Percentiles rank a stretch among this genome's conserved stretches.
These are phyloP conservation scores for Arabis hirsuta DNA, from an alignment of 345 rosid species.

Conservation along the genomic window DNA sequence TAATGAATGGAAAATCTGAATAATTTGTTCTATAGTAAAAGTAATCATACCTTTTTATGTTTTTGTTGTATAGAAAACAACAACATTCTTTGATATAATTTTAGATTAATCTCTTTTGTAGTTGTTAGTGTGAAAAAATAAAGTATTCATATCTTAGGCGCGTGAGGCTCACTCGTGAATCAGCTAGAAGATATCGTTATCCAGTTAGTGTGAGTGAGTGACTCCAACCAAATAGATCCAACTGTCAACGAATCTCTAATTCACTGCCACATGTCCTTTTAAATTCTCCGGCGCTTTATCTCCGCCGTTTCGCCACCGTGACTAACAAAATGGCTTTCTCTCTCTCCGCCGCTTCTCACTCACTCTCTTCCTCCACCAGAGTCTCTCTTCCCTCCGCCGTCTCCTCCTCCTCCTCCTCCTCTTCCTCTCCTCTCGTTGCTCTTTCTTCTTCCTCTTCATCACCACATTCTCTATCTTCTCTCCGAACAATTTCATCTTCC, in stretches of 20 bases:
- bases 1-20: too few species aligned
- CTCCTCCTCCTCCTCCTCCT: constrained; percentile 29
- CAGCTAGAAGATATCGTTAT: constrained; percentile 13
- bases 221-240: constrained; percentile 35
- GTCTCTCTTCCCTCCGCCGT: constrained; percentile 43
- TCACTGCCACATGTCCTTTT: constrained; percentile 25
- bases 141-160: too few species aligned
- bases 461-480: constrained; percentile 47
- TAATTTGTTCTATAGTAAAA: too few species aligned
- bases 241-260: constrained; percentile 5
- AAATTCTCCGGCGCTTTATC: constrained; percentile 4
- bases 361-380: constrained; percentile 55
- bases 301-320: constrained; percentile 31
- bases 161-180: not conserved
- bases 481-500: constrained; percentile 57
- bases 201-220: constrained; percentile 25
- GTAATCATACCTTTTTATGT: too few species aligned
- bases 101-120: too few species aligned
- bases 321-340: constrained; percentile 56
- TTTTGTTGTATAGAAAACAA: too few species aligned
- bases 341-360: constrained; percentile 60
- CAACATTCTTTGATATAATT: too few species aligned
- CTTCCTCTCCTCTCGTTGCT: constrained; percentile 38
- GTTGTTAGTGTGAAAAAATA: too few species aligned
- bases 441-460: constrained; percentile 36